phyloP scores from a whole-genome alignment of 139 green algal species.

The Zygnema circumcarinatum region DNA sequence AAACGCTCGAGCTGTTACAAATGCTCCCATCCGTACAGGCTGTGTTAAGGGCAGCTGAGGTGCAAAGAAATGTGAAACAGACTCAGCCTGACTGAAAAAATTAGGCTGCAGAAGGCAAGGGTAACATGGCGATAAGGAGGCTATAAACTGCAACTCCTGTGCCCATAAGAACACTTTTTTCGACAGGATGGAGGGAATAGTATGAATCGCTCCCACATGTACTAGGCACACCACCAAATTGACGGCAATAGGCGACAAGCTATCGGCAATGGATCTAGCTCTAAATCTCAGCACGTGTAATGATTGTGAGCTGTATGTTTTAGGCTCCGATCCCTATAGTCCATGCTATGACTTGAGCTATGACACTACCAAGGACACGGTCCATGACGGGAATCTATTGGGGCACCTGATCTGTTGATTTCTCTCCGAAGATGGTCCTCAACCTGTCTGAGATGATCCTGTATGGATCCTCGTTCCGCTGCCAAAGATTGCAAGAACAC shows the following conservation, averaged over 20 bases:
- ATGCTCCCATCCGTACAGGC: not conserved
- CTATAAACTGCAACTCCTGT: not conserved
- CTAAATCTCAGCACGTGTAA: too few species aligned
- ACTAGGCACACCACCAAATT: too few species aligned
- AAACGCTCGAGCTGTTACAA: conserved; percentile 28
- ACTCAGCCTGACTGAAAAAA: too few species aligned
- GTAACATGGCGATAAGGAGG: not conserved
- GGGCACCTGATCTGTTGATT: conserved; percentile 25
- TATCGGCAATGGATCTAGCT: too few species aligned
- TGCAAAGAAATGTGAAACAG: not conserved
- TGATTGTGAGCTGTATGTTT: too few species aligned
- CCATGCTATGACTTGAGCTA: too few species aligned
- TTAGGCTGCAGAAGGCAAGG: not conserved
- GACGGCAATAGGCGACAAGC: too few species aligned
- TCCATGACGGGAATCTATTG: too few species aligned
- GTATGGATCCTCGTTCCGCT: conserved; percentile 38
- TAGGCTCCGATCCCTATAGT: too few species aligned
- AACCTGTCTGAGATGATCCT: conserved; percentile 32
- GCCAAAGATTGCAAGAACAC: not conserved
- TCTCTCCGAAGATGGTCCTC: conserved; percentile 11
- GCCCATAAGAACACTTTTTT: not conserved
- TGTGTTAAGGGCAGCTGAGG: not conserved
- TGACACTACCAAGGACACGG: too few species aligned
- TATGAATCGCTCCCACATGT: too few species aligned
- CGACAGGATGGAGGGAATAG: not conserved